Percentiles rank a stretch among this genome's conserved stretches.
These are phyloP conservation scores for Eucalyptus urophylla DNA, from an alignment of 345 rosid genomes.

Conservation along the genomic window DNA sequence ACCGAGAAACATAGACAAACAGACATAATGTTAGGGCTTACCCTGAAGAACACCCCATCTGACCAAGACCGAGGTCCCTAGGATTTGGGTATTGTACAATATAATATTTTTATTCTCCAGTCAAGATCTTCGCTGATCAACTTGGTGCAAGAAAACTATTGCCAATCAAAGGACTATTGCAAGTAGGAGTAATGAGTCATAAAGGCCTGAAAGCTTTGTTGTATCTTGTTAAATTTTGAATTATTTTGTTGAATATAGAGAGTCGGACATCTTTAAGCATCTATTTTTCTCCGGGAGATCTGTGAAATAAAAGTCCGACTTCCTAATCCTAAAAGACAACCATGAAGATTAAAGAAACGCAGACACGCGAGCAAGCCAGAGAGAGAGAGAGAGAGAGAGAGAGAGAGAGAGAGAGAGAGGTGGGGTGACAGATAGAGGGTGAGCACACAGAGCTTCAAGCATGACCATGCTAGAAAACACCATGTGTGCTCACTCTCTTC, in stretches of 20 bases:
- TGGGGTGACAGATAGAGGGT: constrained; percentile 80
- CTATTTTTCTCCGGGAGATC: not conserved
- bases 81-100: not conserved
- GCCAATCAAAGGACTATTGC: not conserved
- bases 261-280: not conserved
- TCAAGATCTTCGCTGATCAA: not conserved
- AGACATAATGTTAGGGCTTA: not conserved
- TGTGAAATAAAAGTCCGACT: not conserved
- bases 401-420: constrained; percentile 1
- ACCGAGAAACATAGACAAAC: not conserved
- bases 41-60: not conserved
- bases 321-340: not conserved
- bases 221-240: not conserved
- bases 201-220: not conserved
- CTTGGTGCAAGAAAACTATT: not conserved
- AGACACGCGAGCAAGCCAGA: not conserved
- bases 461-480: constrained; percentile 69
- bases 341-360: not conserved
- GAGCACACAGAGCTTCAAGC: constrained; percentile 89
- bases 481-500: constrained; percentile 99
- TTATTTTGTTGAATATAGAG: not conserved
- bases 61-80: not conserved
- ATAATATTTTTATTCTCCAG: not conserved
- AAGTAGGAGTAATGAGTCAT: not conserved
- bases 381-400: not conserved